Conservation (phyloP, 73 alveolate genomes). For the Uronychia setigera region DNA sequence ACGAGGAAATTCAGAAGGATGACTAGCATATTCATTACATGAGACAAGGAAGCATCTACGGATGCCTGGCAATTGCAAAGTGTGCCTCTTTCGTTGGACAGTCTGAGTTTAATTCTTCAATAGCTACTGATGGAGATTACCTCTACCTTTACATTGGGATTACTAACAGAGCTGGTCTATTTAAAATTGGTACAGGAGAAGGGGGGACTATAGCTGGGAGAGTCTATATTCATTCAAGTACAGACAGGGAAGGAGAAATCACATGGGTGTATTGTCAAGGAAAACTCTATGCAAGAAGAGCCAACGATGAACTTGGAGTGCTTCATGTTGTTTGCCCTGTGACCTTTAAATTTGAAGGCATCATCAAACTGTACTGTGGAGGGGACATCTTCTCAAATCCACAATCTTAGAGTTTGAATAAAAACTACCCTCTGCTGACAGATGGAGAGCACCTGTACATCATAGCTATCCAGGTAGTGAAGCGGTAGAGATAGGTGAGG, state of each 20-base stretch:
- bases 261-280: slow-evolving; percentile 82
- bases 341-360: slow-evolving; percentile 61
- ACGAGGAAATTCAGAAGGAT: slow-evolving; percentile 26
- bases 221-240: slow-evolving; percentile 65
- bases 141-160: slow-evolving; percentile 66
- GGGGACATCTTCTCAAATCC: slow-evolving; percentile 61
- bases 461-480: slow-evolving; percentile 71
- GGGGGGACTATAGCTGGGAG: slow-evolving; percentile 79
- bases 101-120: slow-evolving; percentile 60
- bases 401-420: slow-evolving; percentile 62
- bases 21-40: slow-evolving; percentile 42
- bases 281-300: slow-evolving; percentile 75
- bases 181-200: slow-evolving; percentile 90
- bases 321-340: slow-evolving; percentile 72
- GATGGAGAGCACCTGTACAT: slow-evolving; percentile 83
- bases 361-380: slow-evolving; percentile 72
- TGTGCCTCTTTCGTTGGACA: slow-evolving; percentile 47
- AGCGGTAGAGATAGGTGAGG: slow-evolving; percentile 44
- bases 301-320: slow-evolving; percentile 72
- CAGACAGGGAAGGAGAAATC: slow-evolving; percentile 80
- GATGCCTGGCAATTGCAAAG: slow-evolving; percentile 67
- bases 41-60: slow-evolving; percentile 62
- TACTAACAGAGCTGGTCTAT: slow-evolving; percentile 80
- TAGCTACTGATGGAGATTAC: slow-evolving; percentile 82
- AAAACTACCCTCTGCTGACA: slow-evolving; percentile 81